Base-by-base conservation (phyloP, 2,329 filamentous ascomycete species). In the Venturia pyrina region DNA sequence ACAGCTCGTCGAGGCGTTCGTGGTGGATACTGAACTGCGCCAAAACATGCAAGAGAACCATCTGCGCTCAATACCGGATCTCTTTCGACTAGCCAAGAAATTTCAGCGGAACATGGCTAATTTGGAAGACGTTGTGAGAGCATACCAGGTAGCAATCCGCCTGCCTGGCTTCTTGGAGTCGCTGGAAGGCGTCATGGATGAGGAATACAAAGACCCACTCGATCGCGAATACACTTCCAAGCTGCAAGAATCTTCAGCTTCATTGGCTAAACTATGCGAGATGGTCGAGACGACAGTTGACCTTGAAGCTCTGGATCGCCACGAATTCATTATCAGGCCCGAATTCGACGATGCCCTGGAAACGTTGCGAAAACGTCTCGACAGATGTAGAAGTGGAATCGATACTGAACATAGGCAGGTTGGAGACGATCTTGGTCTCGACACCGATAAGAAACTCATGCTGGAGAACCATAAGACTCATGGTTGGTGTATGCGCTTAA, bases 261-360 rank as follows among this genome's bases (percentile, higher is more conserved):
- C 87, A 72, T 83, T 99, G 63, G 87, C 85, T 34, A 96, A 92
- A 74, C 81, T 99, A 13, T 90, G 93, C 73, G 95, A 99, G 74
- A 97, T 99, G 91, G 95, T 99, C 0, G 95, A 99, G 79, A 96
- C 95, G 1, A 99, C 96, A 0, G 93, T 99, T 17, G 95, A 99
- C 73, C 85, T 99, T 0, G 91, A 96, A 66, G 95, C 95, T 2
- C 85, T 99, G 13, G 93, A 99, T 72, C 92, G 95, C 70, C 95
- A 99, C 73, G 95, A 99, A 74, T 99, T 96, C 78, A 93, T 97
- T 72, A 99, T 99, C 83, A 99, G 98, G 78, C 90, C 96, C 0
- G 95, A 99, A 73, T 99, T 97, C 69, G 95, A 99, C 72, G 92
- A 97, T 67, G 85, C 87, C 65, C 81, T 99, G 46, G 87, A 89